Evolutionary conservation across 1,139 yeast genomes (phyloP).

Genomic region (Suhomyces bribrorum): DNA sequence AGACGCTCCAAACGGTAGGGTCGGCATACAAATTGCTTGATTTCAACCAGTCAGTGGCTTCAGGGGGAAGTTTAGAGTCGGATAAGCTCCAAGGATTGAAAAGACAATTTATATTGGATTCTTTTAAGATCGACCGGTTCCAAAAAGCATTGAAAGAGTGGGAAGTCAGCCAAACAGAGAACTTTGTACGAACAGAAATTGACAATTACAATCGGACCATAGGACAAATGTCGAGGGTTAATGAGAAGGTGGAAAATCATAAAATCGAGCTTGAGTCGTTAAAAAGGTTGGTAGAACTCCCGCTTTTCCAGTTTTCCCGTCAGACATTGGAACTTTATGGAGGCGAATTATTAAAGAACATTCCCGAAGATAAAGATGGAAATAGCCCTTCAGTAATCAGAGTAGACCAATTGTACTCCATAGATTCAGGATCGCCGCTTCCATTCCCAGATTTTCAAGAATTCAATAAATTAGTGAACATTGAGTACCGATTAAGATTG

Average conservation of each 20-base stretch:
- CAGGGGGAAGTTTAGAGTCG: constrained; percentile 1
- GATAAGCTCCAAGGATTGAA: constrained; percentile 14
- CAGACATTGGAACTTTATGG: constrained; percentile 31
- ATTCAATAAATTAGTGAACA: constrained; percentile 34
- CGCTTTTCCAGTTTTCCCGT: constrained; percentile 32
- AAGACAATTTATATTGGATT: constrained; percentile 34
- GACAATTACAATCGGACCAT: constrained; percentile 32
- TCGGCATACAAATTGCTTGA: constrained; percentile 13
- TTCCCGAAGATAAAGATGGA: constrained; percentile 17
- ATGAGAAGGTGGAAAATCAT: constrained; percentile 26
- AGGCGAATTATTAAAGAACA: constrained; percentile 19
- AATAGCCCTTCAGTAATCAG: constrained; percentile 21
- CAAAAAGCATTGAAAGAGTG: constrained; percentile 35
- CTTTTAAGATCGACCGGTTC: constrained; percentile 34
- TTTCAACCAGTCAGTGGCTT: constrained; percentile 5
- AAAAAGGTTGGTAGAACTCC: constrained; percentile 28
- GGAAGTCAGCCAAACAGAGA: constrained; percentile 24
- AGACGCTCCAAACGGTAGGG: constrained; percentile 9
- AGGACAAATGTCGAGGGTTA: constrained; percentile 33
- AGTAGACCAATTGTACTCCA: constrained; percentile 29
- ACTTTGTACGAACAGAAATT: constrained; percentile 29
- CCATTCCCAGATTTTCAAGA: constrained; percentile 33
- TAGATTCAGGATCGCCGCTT: constrained; percentile 26
- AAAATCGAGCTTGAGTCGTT: constrained; percentile 28
- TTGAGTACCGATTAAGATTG: constrained; percentile 38